Base-by-base conservation (phyloP, 2,329 filamentous ascomycete genomes). In the Trichoderma aggressivum region DNA sequence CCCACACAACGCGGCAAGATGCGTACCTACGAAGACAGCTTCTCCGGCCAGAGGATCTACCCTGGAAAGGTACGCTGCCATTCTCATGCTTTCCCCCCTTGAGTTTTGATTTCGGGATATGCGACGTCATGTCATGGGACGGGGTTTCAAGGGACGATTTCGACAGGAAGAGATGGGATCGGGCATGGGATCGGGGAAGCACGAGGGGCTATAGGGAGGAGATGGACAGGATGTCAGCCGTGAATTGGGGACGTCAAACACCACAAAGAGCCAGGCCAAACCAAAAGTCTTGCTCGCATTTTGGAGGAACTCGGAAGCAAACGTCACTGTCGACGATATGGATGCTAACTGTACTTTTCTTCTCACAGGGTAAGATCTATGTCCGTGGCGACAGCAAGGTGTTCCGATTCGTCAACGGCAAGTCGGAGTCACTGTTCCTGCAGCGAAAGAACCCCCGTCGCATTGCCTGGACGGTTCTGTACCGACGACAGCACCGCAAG, bases 381-480 rank as follows among this genome's bases (percentile, higher is more conserved):
- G 89, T 99, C 90, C 94, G 96, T 86, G 94, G 95, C 84, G 96
- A 99, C 90, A 97, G 93, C 94, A 99, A 98, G 90, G 91, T 98
- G 90, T 99, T 99, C 93, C 94, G 96, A 84, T 99, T 99, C 93
- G 94, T 97, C 88, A 98, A 97, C 88, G 94, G 96, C 89, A 99
- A 99, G 89, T 95, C 94, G 87, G 96, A 99, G 89, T 97, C 94
- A 79, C 93, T 99, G 79, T 99, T 99, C 91, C 93, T 98, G 80
- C 96, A 99, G 91, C 95, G 96, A 90, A 99, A 99, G 94, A 99
- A 99, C 91, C 96, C 96, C 84, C 95, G 96, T 86, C 94, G 95
- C 85, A 98, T 99, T 86, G 91, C 95, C 79, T 99, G 96, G 96
- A 99, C 96, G 78, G 91, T 94, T 81, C 93, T 99, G 77, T 99